Conservation (phyloP, 805 yeast genomes). For the Naumovozyma dairenensis region DNA sequence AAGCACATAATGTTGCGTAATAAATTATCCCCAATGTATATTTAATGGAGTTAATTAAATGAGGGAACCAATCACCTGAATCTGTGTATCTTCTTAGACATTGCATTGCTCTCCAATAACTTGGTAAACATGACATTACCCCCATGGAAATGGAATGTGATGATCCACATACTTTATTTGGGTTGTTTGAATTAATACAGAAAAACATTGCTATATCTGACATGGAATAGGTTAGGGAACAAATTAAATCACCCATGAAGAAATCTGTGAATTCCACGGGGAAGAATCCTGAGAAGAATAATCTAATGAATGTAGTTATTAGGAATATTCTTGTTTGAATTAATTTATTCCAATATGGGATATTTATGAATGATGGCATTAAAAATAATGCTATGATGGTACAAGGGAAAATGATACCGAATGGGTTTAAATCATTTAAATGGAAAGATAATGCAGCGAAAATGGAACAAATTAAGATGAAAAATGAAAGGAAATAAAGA, state of each 20-base stretch:
- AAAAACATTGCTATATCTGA: slow-evolving; percentile 79
- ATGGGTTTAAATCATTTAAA: slow-evolving; percentile 70
- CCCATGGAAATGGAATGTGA: slow-evolving; percentile 71
- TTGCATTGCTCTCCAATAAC: slow-evolving; percentile 83
- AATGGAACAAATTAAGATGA: slow-evolving; percentile 46
- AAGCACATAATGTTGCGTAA: slow-evolving; percentile 64
- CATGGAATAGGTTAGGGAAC: slow-evolving; percentile 80
- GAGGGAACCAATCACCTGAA: slow-evolving; percentile 94
- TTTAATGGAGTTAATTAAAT: slow-evolving; percentile 78
- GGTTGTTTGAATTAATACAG: slow-evolving; percentile 59
- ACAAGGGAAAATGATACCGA: slow-evolving; percentile 38
- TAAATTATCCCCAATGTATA: slow-evolving; percentile 59
- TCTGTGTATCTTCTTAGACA: slow-evolving; percentile 87
- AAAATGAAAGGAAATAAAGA: slow-evolving; percentile 51
- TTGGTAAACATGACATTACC: slow-evolving; percentile 73
- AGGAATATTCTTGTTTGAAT: slow-evolving; percentile 72
- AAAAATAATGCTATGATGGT: slow-evolving; percentile 34
- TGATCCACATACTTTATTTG: slow-evolving; percentile 58
- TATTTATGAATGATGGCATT: slow-evolving; percentile 40
- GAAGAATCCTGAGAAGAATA: slow-evolving; percentile 72
- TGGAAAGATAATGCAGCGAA: slow-evolving; percentile 69
- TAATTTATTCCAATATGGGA: slow-evolving; percentile 27
- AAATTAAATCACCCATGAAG: slow-evolving; percentile 82
- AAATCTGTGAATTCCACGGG: slow-evolving; percentile 95
- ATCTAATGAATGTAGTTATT: slow-evolving; percentile 56